Base-by-base conservation (phyloP, 1,284 basidiomycete species). In the Kalmanozyma brasiliensis region DNA sequence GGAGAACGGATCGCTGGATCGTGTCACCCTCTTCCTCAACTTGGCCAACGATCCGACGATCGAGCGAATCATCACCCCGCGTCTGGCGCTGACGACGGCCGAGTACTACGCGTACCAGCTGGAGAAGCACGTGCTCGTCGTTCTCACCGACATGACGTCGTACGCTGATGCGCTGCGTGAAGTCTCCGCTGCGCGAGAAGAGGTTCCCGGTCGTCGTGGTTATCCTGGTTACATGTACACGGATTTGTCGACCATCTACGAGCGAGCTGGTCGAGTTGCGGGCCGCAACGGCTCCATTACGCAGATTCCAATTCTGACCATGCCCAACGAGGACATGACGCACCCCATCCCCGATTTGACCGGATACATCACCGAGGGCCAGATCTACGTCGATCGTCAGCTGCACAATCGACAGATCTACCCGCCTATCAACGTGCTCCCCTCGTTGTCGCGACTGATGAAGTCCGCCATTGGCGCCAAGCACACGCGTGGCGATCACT, bases 51-150 rank as follows among this genome's bases (percentile, higher is more conserved):
- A 99, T 84, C 96, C 96, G n/a, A 99, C 96, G 19, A 99, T 99
- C 83, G 96, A 99, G 84, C 92, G 96, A 85, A 99, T 99, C 85
- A 98, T 98, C 80, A 99, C 96, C 14, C 96, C 96, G 57, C 94
- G 96, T 84, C 87, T 99, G 61, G 96, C 96, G 20, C 86, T 99
- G 72, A 98, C 96, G 19, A 98, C 96, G 8, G 96, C 96, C 65
- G 96, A 99, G 82, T 99, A 98, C 86, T 98, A 96, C 82, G 96
- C 96, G 20, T 99, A 99, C 86, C 95, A 98, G 84, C 87, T 98
- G 61, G 96, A 98, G 87, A 99, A 98, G 86, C 96, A 98, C 85
- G 96, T 99, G 43, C 86, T 99, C 80, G 95, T 98, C 76, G 97
- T 99, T 83, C 86, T 98, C 82, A 99, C 96, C 46, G 96, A 99